These are phyloP conservation scores for Curvularia sp. DNA, from an alignment of 2,329 filamentous ascomycete genomes.

Conservation along the genomic window DNA sequence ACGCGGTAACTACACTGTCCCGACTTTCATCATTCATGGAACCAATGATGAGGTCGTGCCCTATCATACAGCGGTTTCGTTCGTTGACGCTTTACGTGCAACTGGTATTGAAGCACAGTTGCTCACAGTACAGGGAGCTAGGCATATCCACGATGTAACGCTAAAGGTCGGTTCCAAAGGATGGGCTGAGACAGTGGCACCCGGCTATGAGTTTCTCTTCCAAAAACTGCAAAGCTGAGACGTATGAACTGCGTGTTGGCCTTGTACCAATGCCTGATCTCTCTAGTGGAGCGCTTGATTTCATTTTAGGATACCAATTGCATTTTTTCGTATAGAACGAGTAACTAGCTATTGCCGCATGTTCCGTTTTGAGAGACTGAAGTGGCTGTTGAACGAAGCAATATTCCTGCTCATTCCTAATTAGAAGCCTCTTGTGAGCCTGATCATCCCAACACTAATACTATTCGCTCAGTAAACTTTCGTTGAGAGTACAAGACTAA, in stretches of 20 bases:
- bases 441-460: too few species aligned
- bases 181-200: constrained; percentile 13
- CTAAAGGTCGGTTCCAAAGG: constrained; percentile 5
- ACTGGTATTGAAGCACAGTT: constrained; percentile 12
- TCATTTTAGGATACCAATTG: too few species aligned
- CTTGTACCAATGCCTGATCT: background rate
- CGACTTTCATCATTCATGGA: constrained; percentile 25
- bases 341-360: too few species aligned
- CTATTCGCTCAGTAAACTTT: too few species aligned
- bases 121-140: constrained; percentile 11
- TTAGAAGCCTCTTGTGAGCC: too few species aligned
- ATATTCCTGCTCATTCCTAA: too few species aligned
- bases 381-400: too few species aligned
- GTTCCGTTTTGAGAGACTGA: too few species aligned
- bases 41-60: constrained; percentile 20
- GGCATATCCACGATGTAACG: constrained; percentile 17
- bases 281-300: too few species aligned
- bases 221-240: background rate
- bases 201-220: constrained; percentile 15
- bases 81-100: constrained; percentile 7
- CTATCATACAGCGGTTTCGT: constrained; percentile 4
- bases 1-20: constrained; percentile 16
- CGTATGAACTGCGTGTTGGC: background rate
- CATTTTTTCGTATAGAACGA: too few species aligned
- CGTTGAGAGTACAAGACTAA: too few species aligned